Base-by-base conservation (phyloP, 371 early-diverging fungal species). In the Actinomortierella wolfii region DNA sequence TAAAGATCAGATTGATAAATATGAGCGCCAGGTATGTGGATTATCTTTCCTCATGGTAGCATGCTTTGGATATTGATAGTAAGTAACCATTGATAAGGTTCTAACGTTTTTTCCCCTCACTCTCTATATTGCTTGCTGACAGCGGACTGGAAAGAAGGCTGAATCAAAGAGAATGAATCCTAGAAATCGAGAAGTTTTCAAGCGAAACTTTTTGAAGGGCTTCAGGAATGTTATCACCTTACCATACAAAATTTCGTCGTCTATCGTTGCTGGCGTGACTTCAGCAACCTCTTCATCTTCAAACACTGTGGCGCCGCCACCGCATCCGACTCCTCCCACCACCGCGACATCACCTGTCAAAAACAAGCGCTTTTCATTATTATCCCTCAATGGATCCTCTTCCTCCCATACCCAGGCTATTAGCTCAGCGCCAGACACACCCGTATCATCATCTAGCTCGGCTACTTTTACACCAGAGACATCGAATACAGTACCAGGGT, bases 161-260 rank as follows among this genome's bases (percentile, higher is more conserved):
- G 70, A 70, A 14, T 21, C 64, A 13, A 70, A 61, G 44, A 48
- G 70, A n/a, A 70, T 70, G 70, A 70, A 70, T 24, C 70, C 70
- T 25, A 64, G 70, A 51, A 70, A 70, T 52, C 54, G 61, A 46
- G 60, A 70, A 43, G 51, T 61, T 26, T 65, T 70, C 20, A 70
- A 71, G 61, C 74, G 82, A 52, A 82, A 84, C 60, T 84, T 81
- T 46, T 55, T 84, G n/a, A 68, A 61, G 24, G 82, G 81, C 13
- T 84, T 84, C 61, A 76, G 81, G 49, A 84, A 81, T 44, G 78
- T 84, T 14, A 43, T 84, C 4, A 67, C 78, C 21, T 44, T 84
- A 9, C 80, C 84, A 2, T 78, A 80, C 41, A 81, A 80, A 54
- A 70, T 82, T 28, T 81, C 81, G 21, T 80, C 82, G 1, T 77